Conservation (phyloP, 805 yeast species). For the Candida nonsorbophila region DNA sequence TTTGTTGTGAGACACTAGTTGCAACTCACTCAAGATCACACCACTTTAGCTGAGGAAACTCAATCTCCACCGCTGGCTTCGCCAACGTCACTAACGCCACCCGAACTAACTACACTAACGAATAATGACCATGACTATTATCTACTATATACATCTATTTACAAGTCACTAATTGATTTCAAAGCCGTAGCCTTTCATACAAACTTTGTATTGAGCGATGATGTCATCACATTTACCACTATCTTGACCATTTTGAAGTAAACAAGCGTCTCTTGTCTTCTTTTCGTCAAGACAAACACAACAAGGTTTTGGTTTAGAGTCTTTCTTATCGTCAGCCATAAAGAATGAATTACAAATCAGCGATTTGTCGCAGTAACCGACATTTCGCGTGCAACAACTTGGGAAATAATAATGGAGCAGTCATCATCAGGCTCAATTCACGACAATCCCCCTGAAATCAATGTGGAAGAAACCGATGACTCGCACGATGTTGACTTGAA, state of each 20-base stretch:
- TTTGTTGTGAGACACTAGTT: no score
- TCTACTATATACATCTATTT: background rate
- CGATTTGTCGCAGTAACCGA: no score
- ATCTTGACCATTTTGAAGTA: slow-evolving; percentile 77
- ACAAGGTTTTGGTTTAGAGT: slow-evolving; percentile 83
- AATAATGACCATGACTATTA: background rate
- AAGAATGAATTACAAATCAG: background rate
- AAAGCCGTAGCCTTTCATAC: slow-evolving; percentile 94
- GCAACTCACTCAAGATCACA: no score
- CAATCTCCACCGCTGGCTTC: no score
- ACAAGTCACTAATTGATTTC: slow-evolving; percentile 22
- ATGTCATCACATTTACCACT: slow-evolving; percentile 72
- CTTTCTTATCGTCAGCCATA: slow-evolving; percentile 10
- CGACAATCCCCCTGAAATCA: no score
- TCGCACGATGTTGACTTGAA: no score
- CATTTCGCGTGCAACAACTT: no score
- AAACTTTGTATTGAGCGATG: slow-evolving; percentile 67
- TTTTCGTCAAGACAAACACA: slow-evolving; percentile 90
- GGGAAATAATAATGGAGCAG: no score
- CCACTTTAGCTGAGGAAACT: no score
- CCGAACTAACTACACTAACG: background rate
- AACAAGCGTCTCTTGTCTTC: slow-evolving; percentile 79
- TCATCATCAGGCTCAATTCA: no score
- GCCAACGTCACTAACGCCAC: no score
- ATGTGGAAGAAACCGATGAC: no score